phyloP scores from a whole-genome alignment of 2,329 filamentous ascomycete species.

The Thermoascus crustaceus region DNA sequence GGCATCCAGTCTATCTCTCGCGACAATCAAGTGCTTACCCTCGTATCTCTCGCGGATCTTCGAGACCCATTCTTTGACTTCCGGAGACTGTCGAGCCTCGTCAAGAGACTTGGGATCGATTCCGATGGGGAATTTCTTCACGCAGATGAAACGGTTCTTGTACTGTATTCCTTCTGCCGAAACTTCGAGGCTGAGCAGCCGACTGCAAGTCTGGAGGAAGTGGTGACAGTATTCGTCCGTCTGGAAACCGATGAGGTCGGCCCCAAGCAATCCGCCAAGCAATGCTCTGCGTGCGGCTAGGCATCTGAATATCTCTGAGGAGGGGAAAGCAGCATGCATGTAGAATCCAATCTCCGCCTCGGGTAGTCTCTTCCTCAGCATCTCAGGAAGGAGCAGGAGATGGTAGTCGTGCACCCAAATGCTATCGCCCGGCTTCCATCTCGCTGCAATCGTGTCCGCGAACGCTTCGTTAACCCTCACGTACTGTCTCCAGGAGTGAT shows the following conservation, averaged over 20 bases:
- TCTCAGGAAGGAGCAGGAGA: conserved; percentile 71
- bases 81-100: conserved; percentile 57
- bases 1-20: conserved; percentile 84
- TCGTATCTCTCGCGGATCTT: conserved; percentile 73
- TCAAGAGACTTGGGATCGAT: conserved; percentile 71
- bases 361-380: conserved; percentile 74
- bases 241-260: conserved; percentile 86
- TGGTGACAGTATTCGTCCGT: conserved; percentile 87
- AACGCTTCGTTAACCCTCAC: conserved; percentile 86
- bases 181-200: conserved; percentile 74
- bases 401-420: conserved; percentile 98
- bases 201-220: conserved; percentile 89
- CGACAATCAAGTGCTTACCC: conserved; percentile 83
- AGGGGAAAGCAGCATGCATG: conserved; percentile 87
- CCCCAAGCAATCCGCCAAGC: conserved; percentile 82
- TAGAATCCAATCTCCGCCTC: conserved; percentile 94
- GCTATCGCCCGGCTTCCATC: conserved; percentile 84
- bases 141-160: conserved; percentile 81
- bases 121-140: conserved; percentile 72
- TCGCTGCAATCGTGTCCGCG: conserved; percentile 75
- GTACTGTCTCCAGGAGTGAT: conserved; percentile 93
- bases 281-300: conserved; percentile 74
- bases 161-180: conserved; percentile 77
- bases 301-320: conserved; percentile 89
- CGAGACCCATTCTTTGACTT: conserved; percentile 68